Evolutionary conservation across 140 eudicot genomes (phyloP), one percentile per base, ranked within the genome.

Genomic region (Senecio squalidus): DNA sequence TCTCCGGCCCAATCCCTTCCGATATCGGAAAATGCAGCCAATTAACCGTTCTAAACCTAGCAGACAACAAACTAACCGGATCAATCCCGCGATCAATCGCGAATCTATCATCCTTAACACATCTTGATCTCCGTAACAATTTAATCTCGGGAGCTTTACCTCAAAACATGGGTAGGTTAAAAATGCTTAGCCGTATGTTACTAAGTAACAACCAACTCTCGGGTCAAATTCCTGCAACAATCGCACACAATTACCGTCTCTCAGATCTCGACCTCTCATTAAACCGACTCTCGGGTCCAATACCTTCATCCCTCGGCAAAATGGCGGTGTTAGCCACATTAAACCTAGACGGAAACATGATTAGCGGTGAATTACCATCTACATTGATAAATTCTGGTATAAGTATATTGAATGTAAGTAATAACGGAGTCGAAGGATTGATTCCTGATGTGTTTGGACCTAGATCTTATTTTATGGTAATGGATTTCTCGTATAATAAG

Each of bases 401-500:
- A 0, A 76, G 85, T 21, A 81, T 77, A 14, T 33, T 91, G 45
- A 91, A 91, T 50, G n/a, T 86, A 30, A 91, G 96, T 77, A 68
- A 55, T 16, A 91, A 86, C 38, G 74, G 55, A 0, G 38, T 91
- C 5, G 86, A 83, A 6, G 98, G 98, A 2, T 62, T 20, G 31
- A 83, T 91, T 2, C 96, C 98, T 6, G 83, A 91, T 60, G 79
- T 49, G 3, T 91, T 91, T 52, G 92, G 95, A 25, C 82, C 88
- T 22, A 75, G 68, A 45, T 86, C 98, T 6, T 91, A 91, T 45
- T 91, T 91, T 16, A 86, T 73, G 75, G 82, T 74, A 24, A 25
- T 91, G 73, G 98, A 91, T 75, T 58, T 91, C 5, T 78, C 94
- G 22, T 75, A 77, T 58, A 91, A 91, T 52, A 67, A 69, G 18